A percentile compares a stretch with the other conserved stretches of the same genome.
These are phyloP conservation scores for Phytophthora foliorum DNA, from an alignment of 352 stramenopile genomes.

Conservation along the genomic window DNA sequence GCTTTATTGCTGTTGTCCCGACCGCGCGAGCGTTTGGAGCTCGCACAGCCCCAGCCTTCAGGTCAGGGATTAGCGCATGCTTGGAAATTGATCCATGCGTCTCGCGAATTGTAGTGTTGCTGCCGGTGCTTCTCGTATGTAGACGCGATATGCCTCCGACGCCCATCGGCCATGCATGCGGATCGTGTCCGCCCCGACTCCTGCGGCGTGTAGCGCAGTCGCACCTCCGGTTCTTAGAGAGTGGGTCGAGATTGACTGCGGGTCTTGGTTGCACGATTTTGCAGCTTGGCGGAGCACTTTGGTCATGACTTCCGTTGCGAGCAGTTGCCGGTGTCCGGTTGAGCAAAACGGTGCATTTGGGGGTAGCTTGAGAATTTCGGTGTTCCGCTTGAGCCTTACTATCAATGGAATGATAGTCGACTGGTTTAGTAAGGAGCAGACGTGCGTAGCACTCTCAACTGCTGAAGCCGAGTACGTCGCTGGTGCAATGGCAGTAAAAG, in stretches of 20 bases:
- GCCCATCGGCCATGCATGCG: slow-evolving; percentile 21
- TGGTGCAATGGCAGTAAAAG: not conserved
- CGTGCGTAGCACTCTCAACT: not conserved
- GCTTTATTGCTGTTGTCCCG: not conserved
- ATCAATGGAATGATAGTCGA: not conserved
- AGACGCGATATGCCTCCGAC: slow-evolving; percentile 9
- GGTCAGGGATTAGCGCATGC: not conserved
- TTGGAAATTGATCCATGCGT: slow-evolving; percentile 3
- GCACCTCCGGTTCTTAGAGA: slow-evolving; percentile 9
- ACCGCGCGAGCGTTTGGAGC: not conserved
- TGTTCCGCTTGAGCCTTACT: slow-evolving; percentile 5
- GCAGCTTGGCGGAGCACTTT: slow-evolving; percentile 18
- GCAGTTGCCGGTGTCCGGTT: not conserved
- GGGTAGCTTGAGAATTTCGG: not conserved
- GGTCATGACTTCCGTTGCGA: slow-evolving; percentile 15
- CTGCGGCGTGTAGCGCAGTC: slow-evolving; percentile 1
- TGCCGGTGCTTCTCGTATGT: slow-evolving; percentile 8
- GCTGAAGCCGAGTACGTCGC: not conserved
- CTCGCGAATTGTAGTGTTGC: slow-evolving; percentile 1
- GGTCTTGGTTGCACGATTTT: not conserved
- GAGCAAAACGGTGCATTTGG: slow-evolving; percentile 7
- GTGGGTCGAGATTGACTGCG: slow-evolving; percentile 13
- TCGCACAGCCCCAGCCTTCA: not conserved
- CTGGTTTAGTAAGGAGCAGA: not conserved
- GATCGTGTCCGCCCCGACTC: slow-evolving; percentile 8